Base-by-base conservation (phyloP, 306 rosid species). In the Pterocarpus santalinus region DNA sequence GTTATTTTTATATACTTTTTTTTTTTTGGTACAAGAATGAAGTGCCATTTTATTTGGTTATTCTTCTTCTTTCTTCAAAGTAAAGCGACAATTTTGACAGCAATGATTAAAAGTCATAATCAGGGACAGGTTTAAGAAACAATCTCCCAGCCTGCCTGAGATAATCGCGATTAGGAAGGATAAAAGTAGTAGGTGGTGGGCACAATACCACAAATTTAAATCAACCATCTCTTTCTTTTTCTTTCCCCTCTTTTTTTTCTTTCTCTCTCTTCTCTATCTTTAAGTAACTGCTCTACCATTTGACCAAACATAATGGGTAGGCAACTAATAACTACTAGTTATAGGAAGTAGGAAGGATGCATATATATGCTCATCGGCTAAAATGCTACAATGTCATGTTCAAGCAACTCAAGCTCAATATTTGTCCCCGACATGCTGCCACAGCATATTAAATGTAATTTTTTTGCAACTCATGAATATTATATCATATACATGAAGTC, bases 111-210 rank as follows among this genome's bases (percentile, higher is more conserved):
- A 76, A 76, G 82, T 70, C 66, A 75, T 80, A 63, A 75, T 68
- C 77, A 69, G 38, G 75, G 79, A 84, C 79, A 84, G n/a, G 80
- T 80, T 85, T 80, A 80, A 75, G 88, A 60, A 85, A 78, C 72
- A 80, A 85, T 62, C 65, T 76, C 75, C 53, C 11, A 15, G 0
- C 58, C 4, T 79, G 64, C 73, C 44, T 65, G 15, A 35, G 33
- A 75, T 68, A 80, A 76, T 77, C 55, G 69, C 52, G 78, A 62
- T 80, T 75, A 55, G 15, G 78, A 69, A 61, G 55, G 52, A 41
- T 79, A 66, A 80, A 72, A 65, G 63, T 1, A 72, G 12, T 66
- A 28, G 46, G n/a, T 81, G 57, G 65, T 83, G 60, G 79, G 30
- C 55, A 65, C 68, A 30, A 68, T 11, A 14, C 3, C 17, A 79